These are phyloP conservation scores for Cynanchum wilfordii DNA, from an alignment of 257 asterid species.

Conservation along the genomic window DNA sequence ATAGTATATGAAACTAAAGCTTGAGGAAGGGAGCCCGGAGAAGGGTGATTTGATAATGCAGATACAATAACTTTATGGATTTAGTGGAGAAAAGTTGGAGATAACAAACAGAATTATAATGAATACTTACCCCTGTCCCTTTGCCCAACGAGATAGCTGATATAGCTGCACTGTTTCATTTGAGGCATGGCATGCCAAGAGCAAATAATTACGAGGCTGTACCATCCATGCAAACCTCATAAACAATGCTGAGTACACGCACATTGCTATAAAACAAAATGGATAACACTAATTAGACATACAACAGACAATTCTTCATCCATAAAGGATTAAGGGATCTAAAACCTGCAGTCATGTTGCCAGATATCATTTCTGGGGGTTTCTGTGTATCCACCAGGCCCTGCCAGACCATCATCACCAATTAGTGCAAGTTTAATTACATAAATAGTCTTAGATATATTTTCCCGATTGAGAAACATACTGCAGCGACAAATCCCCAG, in stretches of 20 bases:
- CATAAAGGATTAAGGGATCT: background rate
- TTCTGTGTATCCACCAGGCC: slow-evolving; percentile 86
- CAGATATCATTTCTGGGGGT: slow-evolving; percentile 94
- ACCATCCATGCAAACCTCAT: slow-evolving; percentile 99
- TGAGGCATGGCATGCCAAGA: slow-evolving; percentile 87
- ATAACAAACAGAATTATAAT: background rate
- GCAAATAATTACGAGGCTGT: slow-evolving; percentile 85
- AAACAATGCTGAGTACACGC: slow-evolving; percentile 81
- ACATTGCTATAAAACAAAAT: slow-evolving; percentile 59
- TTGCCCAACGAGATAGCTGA: slow-evolving; percentile 89
- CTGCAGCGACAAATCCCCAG: slow-evolving; percentile 42
- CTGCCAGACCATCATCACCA: slow-evolving; percentile 28
- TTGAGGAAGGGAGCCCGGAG: background rate
- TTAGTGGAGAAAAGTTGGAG: background rate
- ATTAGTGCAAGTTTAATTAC: slow-evolving; percentile 1
- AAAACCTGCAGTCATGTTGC: slow-evolving; percentile 89
- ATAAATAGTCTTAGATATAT: background rate
- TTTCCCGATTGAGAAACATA: slow-evolving; percentile 16
- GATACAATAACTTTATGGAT: background rate
- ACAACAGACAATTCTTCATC: background rate
- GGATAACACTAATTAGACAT: slow-evolving; percentile 7
- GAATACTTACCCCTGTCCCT: slow-evolving; percentile 69
- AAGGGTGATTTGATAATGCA: background rate
- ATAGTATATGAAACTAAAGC: background rate
- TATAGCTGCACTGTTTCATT: slow-evolving; percentile 86